Base-by-base conservation (phyloP, 805 yeast genomes). In the Kazachstania psychrophila region DNA sequence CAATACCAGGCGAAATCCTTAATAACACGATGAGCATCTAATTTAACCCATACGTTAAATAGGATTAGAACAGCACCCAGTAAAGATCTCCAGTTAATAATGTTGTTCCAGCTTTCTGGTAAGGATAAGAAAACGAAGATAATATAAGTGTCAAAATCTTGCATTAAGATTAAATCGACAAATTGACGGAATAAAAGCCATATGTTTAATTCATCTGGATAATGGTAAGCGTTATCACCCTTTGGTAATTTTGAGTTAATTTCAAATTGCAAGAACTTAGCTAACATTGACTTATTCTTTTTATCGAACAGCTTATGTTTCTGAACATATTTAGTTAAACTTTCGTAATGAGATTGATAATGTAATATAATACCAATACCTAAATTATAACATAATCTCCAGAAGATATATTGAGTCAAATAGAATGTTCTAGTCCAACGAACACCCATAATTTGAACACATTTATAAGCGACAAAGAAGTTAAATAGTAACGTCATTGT, bases 1-100 rank as follows among this genome's bases (percentile, higher is more conserved):
- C 95, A 84, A 59, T 84, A 84, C 95, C 95, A 84, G 9, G 95
- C 95, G 54, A 77, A 84, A 54, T 84, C 95, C 56, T 84, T 83
- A 41, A 84, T 87, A 14, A 84, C 87, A 46, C 87, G 71, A 56
- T 84, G 95, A 23, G 94, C 94, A 56, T 85, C 88, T 17, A 83
- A 62, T 56, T 84, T 84, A 32, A 84, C 94, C 87, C 92, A 80
- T 20, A 80, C 65, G 52, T 84, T 84, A 64, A 85, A 81, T 14
- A 80, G 41, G 42, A 83, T 75, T 47, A 84, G 68, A 5, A 62
- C 44, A 1, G 68, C 47, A n/a, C 94, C 94, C 12, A 77, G 59
- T 1, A 62, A 37, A 53, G 82, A 62, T 49, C 87, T 68, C 23
- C 72, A 56, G 40, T 61, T 56, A 13, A 72, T 63, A 33, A 77